Conservation (phyloP, 495 filamentous ascomycete genomes). For the Xylaria scruposa region DNA sequence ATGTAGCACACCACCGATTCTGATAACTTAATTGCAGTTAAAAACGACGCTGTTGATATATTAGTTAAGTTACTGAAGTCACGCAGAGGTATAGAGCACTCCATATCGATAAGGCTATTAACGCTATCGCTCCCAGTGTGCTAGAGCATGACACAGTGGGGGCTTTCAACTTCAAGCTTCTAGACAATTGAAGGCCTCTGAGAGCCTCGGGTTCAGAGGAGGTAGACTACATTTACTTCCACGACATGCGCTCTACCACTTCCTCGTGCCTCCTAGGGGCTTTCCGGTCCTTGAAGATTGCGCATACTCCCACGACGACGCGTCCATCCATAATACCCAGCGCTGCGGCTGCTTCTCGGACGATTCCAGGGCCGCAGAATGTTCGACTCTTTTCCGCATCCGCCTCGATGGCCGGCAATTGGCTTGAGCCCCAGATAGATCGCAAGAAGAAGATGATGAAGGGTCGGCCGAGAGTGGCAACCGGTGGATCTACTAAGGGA, state of each 20-base stretch:
- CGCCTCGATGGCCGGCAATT: conserved; percentile 64
- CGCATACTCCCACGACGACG: conserved; percentile 34
- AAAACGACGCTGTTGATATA: too few species aligned
- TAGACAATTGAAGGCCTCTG: conserved; percentile 11
- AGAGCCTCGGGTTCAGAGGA: conserved; percentile 23
- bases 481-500: conserved; percentile 87
- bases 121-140: too few species aligned
- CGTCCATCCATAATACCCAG: conserved; percentile 43
- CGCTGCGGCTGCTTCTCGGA: conserved; percentile 29
- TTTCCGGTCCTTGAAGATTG: conserved; percentile 52
- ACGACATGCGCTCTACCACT: conserved; percentile 50
- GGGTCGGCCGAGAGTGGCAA: conserved; percentile 84
- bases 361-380: conserved; percentile 37
- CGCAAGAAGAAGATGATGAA: conserved; percentile 87
- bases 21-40: too few species aligned
- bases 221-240: conserved; percentile 18
- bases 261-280: conserved; percentile 49
- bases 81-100: too few species aligned
- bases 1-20: too few species aligned
- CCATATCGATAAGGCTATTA: too few species aligned
- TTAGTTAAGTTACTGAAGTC: too few species aligned
- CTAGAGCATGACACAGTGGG: too few species aligned
- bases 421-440: conserved; percentile 79
- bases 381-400: conserved; percentile 78
- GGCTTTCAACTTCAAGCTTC: conserved; percentile 11